These are phyloP conservation scores for Pseudoscleropodium purum DNA, from an alignment of 225 moss, liverwort and hornwort species.

Conservation along the genomic window DNA sequence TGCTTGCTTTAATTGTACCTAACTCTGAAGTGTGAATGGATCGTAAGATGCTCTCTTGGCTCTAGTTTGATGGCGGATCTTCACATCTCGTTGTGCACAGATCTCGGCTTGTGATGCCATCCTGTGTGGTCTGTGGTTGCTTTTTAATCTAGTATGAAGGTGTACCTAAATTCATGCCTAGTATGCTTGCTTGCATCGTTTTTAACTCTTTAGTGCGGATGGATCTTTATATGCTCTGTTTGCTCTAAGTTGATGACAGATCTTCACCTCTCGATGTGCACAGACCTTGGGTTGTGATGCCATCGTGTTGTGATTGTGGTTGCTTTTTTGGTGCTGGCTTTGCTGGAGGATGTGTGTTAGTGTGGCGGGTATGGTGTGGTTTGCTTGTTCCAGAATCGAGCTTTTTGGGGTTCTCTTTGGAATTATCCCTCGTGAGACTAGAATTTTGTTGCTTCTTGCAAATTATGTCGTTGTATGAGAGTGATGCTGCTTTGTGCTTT, in stretches of 20 bases:
- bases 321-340: neutral
- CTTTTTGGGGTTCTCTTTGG: neutral
- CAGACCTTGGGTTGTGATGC: neutral
- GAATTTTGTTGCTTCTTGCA: neutral
- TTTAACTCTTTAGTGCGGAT: neutral
- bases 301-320: neutral
- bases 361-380: neutral
- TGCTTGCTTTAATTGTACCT: neutral
- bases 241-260: neutral
- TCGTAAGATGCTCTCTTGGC: too few relatives aligned
- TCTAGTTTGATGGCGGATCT: neutral
- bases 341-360: neutral
- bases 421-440: neutral
- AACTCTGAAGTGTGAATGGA: neutral
- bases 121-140: neutral
- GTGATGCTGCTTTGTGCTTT: neutral
- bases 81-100: neutral
- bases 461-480: neutral
- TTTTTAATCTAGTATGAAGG: neutral
- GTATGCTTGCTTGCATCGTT: neutral
- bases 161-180: neutral
- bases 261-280: neutral
- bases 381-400: neutral
- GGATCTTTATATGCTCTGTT: neutral
- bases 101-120: neutral